Evolutionary conservation across 202 grass and related monocot species (phyloP), one percentile per base, ranked within the genome.

Genomic region (Alloteropsis angusta): DNA sequence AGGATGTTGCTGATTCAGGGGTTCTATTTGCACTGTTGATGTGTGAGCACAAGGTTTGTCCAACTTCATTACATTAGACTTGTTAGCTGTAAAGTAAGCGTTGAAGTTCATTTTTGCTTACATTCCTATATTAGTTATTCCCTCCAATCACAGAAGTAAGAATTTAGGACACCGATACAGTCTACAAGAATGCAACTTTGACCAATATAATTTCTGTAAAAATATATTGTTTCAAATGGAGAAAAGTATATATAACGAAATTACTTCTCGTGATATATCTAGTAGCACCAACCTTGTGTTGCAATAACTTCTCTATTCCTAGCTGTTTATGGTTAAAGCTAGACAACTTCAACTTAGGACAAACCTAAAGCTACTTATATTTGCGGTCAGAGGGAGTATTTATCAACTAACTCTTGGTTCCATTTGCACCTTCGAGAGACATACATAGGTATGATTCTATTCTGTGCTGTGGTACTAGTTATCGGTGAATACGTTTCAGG

Each of bases 1-100:
- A 99, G 84, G 96, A 96, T 60, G 72, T 93, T 88, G 85, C 96
- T 22, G 96, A 93, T 85, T 99, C 92, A 38, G 92, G 96, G 78
- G 88, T 99, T 86, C 25, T 99, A 10, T 99, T 99, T 82, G 87
- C 92, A 60, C 44, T 99, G 35, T 86, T 99, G 73, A 96, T 99
- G 96, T 99, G 90, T 83, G 89, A 93, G 47, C 86, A 96, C 76
- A 99, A 95, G 92, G 96, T 99, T 85, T 16, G 57, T 72, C 52
- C 68, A 74, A 69, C 60, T 87, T 74, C 4, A 47, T 32, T 79
- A 47, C 53, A 73, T 67, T 59, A 74, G 49, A 19, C 5, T 1
- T 66, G 49, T 74, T 71, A 47, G 28, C 41, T 19, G 2, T 43
- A n/a, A 14, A 47, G 22, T 13, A 69, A 59, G 9, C 28, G 53